Base-by-base conservation (phyloP, 371 early-diverging fungal genomes). In the Haplosporangium sp. region DNA sequence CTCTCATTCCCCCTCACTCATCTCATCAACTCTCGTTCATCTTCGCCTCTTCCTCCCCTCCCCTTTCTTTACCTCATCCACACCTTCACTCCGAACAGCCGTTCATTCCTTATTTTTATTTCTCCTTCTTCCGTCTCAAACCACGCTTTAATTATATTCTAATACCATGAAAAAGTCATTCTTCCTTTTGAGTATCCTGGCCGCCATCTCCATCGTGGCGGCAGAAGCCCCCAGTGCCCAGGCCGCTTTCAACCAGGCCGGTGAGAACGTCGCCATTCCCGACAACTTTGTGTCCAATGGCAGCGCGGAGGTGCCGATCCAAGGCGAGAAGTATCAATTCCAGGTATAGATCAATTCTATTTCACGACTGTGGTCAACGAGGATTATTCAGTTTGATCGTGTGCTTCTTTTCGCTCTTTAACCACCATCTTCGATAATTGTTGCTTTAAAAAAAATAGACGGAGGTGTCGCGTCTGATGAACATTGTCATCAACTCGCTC, bases 401-500 rank as follows among this genome's bases (percentile, higher is more conserved):
- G n/a, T 20, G 42, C 47, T 37, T 18, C 36, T 29, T 55, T 46
- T 52, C 8, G 20, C 18, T 6, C 36, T n/a, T 55, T 18, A n/a
- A n/a, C 20, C 43, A 14, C 20, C 14, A 29, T 5, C 5, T 20
- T 18, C 38, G 8, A 5, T 16, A 13, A 29, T 42, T 13, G 6
- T 47, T 20, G n/a, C 40, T 43, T n/a, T 2, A 9, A 42, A 36
- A 2, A 20, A 12, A 50, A 45, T 77, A 92, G 89, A 88, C 94
- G 38, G 94, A 94, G 67, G 92, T 94, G 13, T 89, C 91, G 42
- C 90, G 91, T 42, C 59, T 99, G 58, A 95, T 99, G 95, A 90
- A 90, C 66, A 86, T 96, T 68, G 95, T 99, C 63, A 96, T 95
- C 87, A 92, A 95, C 82, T 90, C 91, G 7, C 81, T 95, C 7